These are phyloP conservation scores for Blastocrithidia nonstop DNA, from an alignment of 208 protist species.

Conservation along the genomic window DNA sequence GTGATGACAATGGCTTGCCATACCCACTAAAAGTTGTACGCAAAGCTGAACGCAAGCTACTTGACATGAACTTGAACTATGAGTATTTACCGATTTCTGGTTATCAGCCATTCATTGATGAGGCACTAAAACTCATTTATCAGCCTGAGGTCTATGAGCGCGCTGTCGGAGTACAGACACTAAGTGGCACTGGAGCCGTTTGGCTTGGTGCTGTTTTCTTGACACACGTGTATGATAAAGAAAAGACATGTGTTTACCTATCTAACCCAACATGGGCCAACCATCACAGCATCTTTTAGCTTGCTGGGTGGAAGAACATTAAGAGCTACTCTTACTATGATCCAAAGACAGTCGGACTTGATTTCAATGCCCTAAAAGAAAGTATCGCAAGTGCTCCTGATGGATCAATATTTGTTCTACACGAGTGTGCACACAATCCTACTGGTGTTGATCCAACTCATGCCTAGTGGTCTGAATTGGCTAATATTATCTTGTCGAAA, in stretches of 20 bases:
- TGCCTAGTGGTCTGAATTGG: constrained; percentile 92
- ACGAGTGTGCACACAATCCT: constrained; percentile 98
- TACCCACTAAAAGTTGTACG: constrained; percentile 84
- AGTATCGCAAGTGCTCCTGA: constrained; percentile 57
- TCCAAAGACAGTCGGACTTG: constrained; percentile 30
- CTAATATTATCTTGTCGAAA: constrained; percentile 60
- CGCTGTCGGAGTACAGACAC: constrained; percentile 61
- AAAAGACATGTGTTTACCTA: constrained; percentile 42
- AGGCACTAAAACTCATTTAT: constrained; percentile 77
- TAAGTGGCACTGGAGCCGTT: constrained; percentile 86
- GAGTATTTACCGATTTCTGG: constrained; percentile 96
- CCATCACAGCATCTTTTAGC: constrained; percentile 50
- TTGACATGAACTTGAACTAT: constrained; percentile 79
- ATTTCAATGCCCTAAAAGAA: constrained; percentile 76
- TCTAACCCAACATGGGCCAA: constrained; percentile 83
- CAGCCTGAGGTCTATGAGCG: constrained; percentile 41
- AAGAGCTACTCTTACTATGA: constrained; percentile 76
- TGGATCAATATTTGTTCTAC: constrained; percentile 90
- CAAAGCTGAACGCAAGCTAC: constrained; percentile 66
- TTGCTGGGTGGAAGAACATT: constrained; percentile 40
- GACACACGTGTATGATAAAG: constrained; percentile 10
- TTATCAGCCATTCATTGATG: constrained; percentile 64
- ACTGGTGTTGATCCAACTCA: constrained; percentile 95
- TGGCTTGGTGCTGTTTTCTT: constrained; percentile 54
- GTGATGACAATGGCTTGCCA: constrained; percentile 88